Evolutionary conservation across 2,329 filamentous ascomycete species (phyloP).

Genomic region (Claviceps sp.): DNA sequence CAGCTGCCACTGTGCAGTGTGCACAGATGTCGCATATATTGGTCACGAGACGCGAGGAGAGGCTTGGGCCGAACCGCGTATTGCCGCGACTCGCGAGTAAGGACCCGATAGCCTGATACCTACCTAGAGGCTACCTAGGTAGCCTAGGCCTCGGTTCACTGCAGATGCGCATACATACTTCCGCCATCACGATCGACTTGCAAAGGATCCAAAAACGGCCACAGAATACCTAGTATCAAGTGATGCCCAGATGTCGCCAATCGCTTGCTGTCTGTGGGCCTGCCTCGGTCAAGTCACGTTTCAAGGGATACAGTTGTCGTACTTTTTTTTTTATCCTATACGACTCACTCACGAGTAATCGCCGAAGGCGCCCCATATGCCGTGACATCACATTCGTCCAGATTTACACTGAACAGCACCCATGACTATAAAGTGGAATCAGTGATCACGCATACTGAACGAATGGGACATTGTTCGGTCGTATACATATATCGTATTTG

Average conservation of each 20-base stretch:
- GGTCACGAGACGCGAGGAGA: neutral
- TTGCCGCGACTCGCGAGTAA: neutral
- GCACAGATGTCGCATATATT: too few relatives aligned
- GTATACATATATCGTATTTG: slow-evolving; percentile 13
- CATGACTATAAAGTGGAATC: slow-evolving; percentile 3
- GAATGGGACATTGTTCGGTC: slow-evolving; percentile 22
- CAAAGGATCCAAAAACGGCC: neutral
- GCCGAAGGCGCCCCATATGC: neutral
- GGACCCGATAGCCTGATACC: neutral
- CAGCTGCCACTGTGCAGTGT: too few relatives aligned
- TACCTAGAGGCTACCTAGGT: too few relatives aligned
- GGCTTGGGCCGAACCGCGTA: neutral
- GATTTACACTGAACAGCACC: neutral
- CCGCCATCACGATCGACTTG: neutral
- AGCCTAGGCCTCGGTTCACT: neutral
- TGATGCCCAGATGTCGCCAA: neutral
- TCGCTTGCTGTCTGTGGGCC: neutral
- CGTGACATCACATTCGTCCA: neutral
- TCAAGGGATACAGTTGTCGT: neutral
- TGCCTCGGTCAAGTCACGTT: neutral
- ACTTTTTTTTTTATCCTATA: too few relatives aligned
- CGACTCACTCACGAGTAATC: neutral
- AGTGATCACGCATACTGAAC: slow-evolving; percentile 9
- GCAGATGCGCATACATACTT: neutral
- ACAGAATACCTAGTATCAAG: neutral